These are phyloP conservation scores for Phytophthora pseudosyringae DNA, from an alignment of 352 stramenopile genomes.

Conservation along the genomic window DNA sequence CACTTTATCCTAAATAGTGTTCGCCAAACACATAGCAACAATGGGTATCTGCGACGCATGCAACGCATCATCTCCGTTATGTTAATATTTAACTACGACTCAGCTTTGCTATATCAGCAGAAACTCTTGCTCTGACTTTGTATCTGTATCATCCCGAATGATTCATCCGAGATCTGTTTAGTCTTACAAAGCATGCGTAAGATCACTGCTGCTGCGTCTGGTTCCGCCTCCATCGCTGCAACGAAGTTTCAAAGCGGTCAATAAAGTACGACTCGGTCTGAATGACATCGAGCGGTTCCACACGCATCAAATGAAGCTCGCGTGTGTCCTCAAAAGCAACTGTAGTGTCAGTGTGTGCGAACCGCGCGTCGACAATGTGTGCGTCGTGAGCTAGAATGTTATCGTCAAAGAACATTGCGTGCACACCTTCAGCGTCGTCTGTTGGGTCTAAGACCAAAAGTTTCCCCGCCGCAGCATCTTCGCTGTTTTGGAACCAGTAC, in stretches of 20 bases:
- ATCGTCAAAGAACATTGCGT: conserved; percentile 84
- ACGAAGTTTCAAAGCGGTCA: conserved; percentile 46
- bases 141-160: too few relatives aligned
- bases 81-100: too few relatives aligned
- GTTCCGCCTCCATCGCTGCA: conserved; percentile 28
- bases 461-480: conserved; percentile 63
- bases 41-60: too few relatives aligned
- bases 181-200: too few relatives aligned
- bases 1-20: too few relatives aligned
- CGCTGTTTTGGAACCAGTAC: conserved; percentile 65
- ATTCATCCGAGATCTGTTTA: too few relatives aligned
- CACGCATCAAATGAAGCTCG: conserved; percentile 62
- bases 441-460: conserved; percentile 53
- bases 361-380: conserved; percentile 75
- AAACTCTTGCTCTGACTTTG: too few relatives aligned
- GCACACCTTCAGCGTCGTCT: conserved; percentile 33
- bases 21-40: too few relatives aligned
- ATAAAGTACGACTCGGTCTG: conserved; percentile 61
- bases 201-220: not conserved
- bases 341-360: conserved; percentile 29
- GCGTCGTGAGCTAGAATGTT: conserved; percentile 73
- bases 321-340: conserved; percentile 47
- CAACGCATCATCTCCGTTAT: too few relatives aligned
- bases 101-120: too few relatives aligned
- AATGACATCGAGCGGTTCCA: conserved; percentile 75